These are phyloP conservation scores for Fagopyrum tataricum DNA, from an alignment of 148 eudicot species.

Conservation along the genomic window DNA sequence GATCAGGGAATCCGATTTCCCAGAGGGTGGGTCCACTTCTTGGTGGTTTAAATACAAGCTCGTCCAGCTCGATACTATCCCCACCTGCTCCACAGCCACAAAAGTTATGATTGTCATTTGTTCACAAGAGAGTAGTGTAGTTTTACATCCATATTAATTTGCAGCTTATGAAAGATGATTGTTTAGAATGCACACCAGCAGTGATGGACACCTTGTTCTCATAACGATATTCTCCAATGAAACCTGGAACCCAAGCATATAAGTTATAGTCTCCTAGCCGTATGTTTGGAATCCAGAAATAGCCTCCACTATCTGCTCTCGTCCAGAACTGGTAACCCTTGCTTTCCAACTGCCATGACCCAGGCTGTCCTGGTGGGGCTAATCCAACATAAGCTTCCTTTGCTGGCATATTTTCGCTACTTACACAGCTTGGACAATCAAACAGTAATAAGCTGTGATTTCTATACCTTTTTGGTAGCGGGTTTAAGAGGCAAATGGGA, in stretches of 20 bases:
- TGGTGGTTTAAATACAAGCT: slow-evolving; percentile 42
- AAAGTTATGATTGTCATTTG: too few relatives aligned
- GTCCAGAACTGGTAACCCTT: slow-evolving; percentile 77
- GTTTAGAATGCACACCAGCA: background rate
- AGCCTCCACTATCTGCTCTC: slow-evolving; percentile 36
- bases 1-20: slow-evolving; percentile 54
- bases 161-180: background rate
- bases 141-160: background rate
- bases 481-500: background rate
- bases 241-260: slow-evolving; percentile 48
- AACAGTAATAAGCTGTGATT: background rate
- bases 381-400: slow-evolving; percentile 41
- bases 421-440: background rate
- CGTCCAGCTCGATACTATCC: slow-evolving; percentile 23
- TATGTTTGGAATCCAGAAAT: slow-evolving; percentile 36
- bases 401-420: slow-evolving; percentile 25
- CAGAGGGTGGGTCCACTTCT: slow-evolving; percentile 45
- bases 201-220: slow-evolving; percentile 9
- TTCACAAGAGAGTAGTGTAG: background rate
- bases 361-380: slow-evolving; percentile 48
- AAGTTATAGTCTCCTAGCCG: slow-evolving; percentile 38
- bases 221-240: slow-evolving; percentile 43
- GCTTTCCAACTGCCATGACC: slow-evolving; percentile 64
- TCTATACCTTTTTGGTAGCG: background rate
- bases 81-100: slow-evolving; percentile 18